Conservation (phyloP, 83 land plant species). For the Isoetes engelmannii region DNA sequence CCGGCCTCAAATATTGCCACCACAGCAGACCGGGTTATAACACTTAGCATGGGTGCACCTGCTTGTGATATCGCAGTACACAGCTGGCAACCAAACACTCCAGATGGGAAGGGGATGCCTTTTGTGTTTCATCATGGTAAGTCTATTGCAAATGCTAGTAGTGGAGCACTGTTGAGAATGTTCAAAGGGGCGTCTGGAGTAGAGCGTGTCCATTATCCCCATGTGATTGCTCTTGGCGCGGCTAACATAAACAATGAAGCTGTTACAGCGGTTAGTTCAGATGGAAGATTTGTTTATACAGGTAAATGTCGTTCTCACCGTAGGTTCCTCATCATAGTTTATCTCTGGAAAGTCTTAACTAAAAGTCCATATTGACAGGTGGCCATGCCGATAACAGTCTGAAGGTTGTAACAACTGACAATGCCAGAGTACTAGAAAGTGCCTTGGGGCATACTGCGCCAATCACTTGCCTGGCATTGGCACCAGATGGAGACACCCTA, state of each 20-base stretch:
- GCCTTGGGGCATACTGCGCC: slow-evolving; percentile 80
- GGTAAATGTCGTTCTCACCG: slow-evolving; percentile 35
- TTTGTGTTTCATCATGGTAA: slow-evolving; percentile 90
- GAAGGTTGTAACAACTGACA: slow-evolving; percentile 67
- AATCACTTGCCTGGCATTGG: slow-evolving; percentile 80
- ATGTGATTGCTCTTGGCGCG: slow-evolving; percentile 53
- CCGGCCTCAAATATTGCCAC: slow-evolving; percentile 83
- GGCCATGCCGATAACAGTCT: slow-evolving; percentile 94
- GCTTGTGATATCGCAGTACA: slow-evolving; percentile 72
- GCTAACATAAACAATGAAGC: slow-evolving; percentile 57
- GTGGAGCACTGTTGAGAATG: slow-evolving; percentile 81
- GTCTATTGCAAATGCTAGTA: slow-evolving; percentile 32
- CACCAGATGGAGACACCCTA: slow-evolving; percentile 70
- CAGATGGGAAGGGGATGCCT: slow-evolving; percentile 90
- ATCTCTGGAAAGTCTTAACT: not conserved
- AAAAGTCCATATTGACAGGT: slow-evolving; percentile 41
- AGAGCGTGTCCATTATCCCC: slow-evolving; percentile 58
- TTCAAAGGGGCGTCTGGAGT: slow-evolving; percentile 54
- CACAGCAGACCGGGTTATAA: slow-evolving; percentile 60
- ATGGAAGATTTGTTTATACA: slow-evolving; percentile 56
- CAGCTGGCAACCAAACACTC: slow-evolving; percentile 96
- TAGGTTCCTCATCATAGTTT: not conserved
- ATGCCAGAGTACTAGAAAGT: slow-evolving; percentile 66
- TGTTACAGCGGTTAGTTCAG: slow-evolving; percentile 58
- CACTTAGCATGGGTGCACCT: slow-evolving; percentile 65